Conservation (phyloP, 495 filamentous ascomycete genomes). For the Hypoxylon subgilvum region DNA sequence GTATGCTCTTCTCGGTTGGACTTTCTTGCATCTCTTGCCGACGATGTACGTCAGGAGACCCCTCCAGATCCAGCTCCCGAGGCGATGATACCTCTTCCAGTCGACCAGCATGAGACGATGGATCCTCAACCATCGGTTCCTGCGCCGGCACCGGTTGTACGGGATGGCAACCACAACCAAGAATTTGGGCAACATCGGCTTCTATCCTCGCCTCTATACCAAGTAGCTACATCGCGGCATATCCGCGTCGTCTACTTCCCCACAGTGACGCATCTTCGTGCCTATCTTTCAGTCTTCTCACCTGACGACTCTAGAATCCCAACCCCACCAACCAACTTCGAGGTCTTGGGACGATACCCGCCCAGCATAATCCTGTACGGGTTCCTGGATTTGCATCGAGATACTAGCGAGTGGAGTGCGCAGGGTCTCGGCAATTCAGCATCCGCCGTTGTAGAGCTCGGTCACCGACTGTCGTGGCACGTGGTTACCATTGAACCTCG, state of each 20-base stretch:
- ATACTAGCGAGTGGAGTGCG: constrained; percentile 79
- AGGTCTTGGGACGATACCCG: background rate
- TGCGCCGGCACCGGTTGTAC: background rate
- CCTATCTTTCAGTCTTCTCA: constrained; percentile 67
- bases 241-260: constrained; percentile 74
- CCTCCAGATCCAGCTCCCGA: background rate
- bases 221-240: constrained; percentile 69
- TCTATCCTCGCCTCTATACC: constrained; percentile 68
- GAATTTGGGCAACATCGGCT: constrained; percentile 42
- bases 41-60: constrained; percentile 35
- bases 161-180: constrained; percentile 9
- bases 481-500: constrained; percentile 45
- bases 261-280: constrained; percentile 76
- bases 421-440: constrained; percentile 78
- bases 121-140: background rate
- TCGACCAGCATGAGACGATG: background rate
- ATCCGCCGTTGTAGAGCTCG: constrained; percentile 70
- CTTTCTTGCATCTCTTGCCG: constrained; percentile 61
- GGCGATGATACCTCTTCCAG: background rate
- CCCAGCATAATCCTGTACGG: constrained; percentile 68
- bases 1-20: constrained; percentile 69
- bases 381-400: constrained; percentile 69
- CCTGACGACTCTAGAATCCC: constrained; percentile 34
- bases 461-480: constrained; percentile 47
- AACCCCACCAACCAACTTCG: constrained; percentile 28